Conservation (phyloP, 345 rosid genomes). For the Rhodomyrtus tomentosa region DNA sequence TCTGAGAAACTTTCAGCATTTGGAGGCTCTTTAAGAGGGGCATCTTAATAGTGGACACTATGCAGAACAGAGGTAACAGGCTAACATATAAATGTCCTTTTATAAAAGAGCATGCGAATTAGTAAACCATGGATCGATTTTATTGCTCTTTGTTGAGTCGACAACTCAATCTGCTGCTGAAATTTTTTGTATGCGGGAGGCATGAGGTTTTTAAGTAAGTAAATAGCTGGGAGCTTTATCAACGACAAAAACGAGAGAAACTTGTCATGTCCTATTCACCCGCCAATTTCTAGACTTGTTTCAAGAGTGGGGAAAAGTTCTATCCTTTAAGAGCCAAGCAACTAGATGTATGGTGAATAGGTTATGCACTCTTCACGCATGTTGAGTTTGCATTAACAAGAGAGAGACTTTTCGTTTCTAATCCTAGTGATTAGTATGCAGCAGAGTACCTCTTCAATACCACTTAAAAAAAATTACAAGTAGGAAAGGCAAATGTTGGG, state of each 20-base stretch:
- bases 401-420: neutral
- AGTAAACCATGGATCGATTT: neutral
- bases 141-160: neutral
- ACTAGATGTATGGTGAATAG: neutral
- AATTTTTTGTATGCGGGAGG: neutral
- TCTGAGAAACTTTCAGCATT: neutral
- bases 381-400: neutral
- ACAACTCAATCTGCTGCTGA: neutral
- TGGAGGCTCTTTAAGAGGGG: neutral
- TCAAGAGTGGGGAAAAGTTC: neutral
- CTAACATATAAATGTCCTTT: neutral
- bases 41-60: neutral
- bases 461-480: neutral
- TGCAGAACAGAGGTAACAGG: neutral
- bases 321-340: neutral
- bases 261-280: neutral
- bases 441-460: neutral
- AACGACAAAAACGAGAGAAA: neutral
- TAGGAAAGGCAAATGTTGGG: neutral
- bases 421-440: neutral
- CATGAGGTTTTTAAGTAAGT: neutral
- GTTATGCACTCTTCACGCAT: neutral
- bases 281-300: neutral
- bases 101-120: neutral
- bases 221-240: neutral